These are phyloP conservation scores for Coemansia sp. DNA, from an alignment of 192 early-diverging fungal genomes.

Conservation along the genomic window DNA sequence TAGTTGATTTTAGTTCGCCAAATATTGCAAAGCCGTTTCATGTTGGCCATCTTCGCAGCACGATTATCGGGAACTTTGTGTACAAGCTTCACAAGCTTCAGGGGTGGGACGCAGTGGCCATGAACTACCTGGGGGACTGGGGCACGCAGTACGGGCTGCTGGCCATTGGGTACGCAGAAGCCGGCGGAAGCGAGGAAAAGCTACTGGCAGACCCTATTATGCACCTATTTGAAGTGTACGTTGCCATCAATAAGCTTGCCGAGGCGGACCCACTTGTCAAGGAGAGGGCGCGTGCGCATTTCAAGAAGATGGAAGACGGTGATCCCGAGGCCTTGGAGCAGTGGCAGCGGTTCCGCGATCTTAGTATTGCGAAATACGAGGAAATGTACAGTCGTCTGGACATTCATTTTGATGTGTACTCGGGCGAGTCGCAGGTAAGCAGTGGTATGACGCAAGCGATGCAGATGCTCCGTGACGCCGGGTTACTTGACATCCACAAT, in stretches of 20 bases:
- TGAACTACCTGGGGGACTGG: slow-evolving; percentile 99
- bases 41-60: slow-evolving; percentile 94
- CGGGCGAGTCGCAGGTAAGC: slow-evolving; percentile 91
- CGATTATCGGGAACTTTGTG: slow-evolving; percentile 97
- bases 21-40: slow-evolving; percentile 99
- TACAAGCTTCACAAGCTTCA: slow-evolving; percentile 79
- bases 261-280: slow-evolving; percentile 66
- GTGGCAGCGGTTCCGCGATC: slow-evolving; percentile 86
- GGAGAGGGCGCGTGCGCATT: slow-evolving; percentile 86
- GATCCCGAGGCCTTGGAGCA: slow-evolving; percentile 74
- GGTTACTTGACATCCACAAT: slow-evolving; percentile 65
- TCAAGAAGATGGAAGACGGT: slow-evolving; percentile 93
- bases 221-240: slow-evolving; percentile 92
- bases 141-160: slow-evolving; percentile 98
- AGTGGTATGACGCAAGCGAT: slow-evolving; percentile 68
- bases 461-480: slow-evolving; percentile 69
- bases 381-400: slow-evolving; percentile 87
- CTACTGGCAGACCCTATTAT: slow-evolving; percentile 85
- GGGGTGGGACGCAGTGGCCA: slow-evolving; percentile 84
- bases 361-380: slow-evolving; percentile 90
- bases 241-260: slow-evolving; percentile 77
- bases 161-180: slow-evolving; percentile 82
- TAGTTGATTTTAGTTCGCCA: slow-evolving; percentile 94
- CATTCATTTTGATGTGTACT: slow-evolving; percentile 90
- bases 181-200: slow-evolving; percentile 77